A percentile compares a stretch with the other conserved stretches of the same genome.
phyloP scores from a whole-genome alignment of 2,329 filamentous ascomycete genomes.

The Aureobasidium sp. region DNA sequence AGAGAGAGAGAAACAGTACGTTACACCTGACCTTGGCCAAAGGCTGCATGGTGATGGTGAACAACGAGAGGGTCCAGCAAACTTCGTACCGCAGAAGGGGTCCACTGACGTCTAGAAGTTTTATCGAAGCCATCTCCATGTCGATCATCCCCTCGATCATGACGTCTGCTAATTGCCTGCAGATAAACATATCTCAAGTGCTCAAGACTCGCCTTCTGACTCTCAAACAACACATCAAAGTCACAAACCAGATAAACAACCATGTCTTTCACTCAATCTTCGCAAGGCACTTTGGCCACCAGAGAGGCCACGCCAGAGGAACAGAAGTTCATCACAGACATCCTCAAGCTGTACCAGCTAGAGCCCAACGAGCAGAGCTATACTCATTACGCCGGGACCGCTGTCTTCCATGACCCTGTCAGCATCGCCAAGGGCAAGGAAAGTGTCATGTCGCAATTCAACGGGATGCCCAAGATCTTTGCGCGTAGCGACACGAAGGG shows the following conservation, averaged over 20 bases:
- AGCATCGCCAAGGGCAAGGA: slow-evolving; percentile 21
- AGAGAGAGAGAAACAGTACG: background rate
- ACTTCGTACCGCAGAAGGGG: background rate
- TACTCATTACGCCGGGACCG: slow-evolving; percentile 19
- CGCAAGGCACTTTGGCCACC: background rate
- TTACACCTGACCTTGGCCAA: background rate
- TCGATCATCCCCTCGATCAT: slow-evolving; percentile 3
- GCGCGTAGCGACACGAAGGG: slow-evolving; percentile 18
- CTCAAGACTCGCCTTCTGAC: background rate
- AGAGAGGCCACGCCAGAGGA: slow-evolving; percentile 3
- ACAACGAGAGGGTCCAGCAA: background rate
- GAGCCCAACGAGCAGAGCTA: slow-evolving; percentile 19
- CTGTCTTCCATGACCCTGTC: slow-evolving; percentile 23
- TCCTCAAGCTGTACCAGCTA: slow-evolving; percentile 20
- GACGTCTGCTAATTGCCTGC: background rate
- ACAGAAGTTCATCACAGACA: slow-evolving; percentile 19
- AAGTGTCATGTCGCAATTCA: slow-evolving; percentile 22
- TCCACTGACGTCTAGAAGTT: background rate
- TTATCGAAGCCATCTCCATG: background rate
- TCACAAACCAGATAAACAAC: background rate
- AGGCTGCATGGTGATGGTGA: background rate
- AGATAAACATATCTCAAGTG: background rate
- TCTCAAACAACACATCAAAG: background rate
- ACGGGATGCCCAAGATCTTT: slow-evolving; percentile 24
- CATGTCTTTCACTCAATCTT: slow-evolving; percentile 3